phyloP scores from a whole-genome alignment of 768 basidiomycete species.

The Psilocybe sp. region DNA sequence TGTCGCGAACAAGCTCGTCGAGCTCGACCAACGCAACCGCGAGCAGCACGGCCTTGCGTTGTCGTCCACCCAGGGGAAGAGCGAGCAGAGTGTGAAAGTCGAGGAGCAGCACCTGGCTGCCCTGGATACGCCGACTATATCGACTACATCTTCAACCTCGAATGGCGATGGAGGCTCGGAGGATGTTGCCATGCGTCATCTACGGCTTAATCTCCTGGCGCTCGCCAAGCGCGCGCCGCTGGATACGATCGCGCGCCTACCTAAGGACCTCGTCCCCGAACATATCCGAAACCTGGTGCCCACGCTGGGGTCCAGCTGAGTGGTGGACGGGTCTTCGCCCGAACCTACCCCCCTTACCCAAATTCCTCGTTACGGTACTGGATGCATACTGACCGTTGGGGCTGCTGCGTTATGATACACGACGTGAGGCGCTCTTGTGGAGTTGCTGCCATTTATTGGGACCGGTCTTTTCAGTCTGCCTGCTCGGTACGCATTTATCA shows the following conservation, averaged over 20 bases:
- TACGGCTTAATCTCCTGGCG: slow-evolving; percentile 73
- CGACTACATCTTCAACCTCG: background rate
- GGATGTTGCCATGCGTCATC: slow-evolving; percentile 49
- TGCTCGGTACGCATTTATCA: too few relatives aligned
- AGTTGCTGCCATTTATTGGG: too few relatives aligned
- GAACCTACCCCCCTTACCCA: background rate
- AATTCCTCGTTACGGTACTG: too few relatives aligned
- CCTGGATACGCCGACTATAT: background rate
- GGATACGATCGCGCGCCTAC: slow-evolving; percentile 64
- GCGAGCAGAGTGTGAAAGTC: background rate
- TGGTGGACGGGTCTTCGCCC: background rate
- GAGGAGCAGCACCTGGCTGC: background rate
- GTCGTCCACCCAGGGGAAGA: background rate
- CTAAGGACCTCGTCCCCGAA: slow-evolving; percentile 63
- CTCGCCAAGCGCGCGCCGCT: slow-evolving; percentile 76
- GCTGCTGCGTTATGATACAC: too few relatives aligned
- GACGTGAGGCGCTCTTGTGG: too few relatives aligned
- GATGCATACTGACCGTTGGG: too few relatives aligned
- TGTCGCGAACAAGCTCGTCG: slow-evolving; percentile 50
- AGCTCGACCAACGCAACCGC: slow-evolving; percentile 32
- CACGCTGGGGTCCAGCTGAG: slow-evolving; percentile 31
- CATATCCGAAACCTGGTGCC: slow-evolving; percentile 64
- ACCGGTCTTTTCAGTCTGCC: too few relatives aligned
- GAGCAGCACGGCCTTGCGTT: background rate
- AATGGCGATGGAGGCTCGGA: slow-evolving; percentile 44